Conservation (phyloP, 1,139 yeast genomes). For the Pichia sp. region DNA sequence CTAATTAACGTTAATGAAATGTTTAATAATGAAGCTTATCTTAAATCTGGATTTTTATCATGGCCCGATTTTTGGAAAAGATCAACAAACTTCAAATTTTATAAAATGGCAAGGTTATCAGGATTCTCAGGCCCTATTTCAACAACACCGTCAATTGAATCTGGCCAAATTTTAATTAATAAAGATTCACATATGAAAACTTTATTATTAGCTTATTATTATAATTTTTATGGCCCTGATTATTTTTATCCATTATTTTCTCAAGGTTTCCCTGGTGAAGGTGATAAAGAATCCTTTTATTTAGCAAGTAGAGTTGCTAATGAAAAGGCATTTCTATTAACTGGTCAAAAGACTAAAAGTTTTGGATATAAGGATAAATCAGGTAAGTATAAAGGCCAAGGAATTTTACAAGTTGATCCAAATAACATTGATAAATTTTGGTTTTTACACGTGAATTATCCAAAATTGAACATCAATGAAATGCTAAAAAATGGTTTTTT, state of each 20-base stretch:
- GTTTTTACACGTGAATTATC: constrained; percentile 28
- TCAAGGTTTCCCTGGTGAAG: constrained; percentile 31
- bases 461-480: constrained; percentile 22
- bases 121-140: constrained; percentile 19
- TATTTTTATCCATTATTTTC: constrained; percentile 28
- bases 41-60: constrained; percentile 35
- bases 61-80: constrained; percentile 78
- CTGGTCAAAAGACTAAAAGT: constrained; percentile 26
- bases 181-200: constrained; percentile 26
- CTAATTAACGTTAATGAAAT: constrained; percentile 45
- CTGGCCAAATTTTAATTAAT: constrained; percentile 28
- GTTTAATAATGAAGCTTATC: constrained; percentile 35
- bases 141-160: constrained; percentile 27
- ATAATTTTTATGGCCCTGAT: constrained; percentile 27
- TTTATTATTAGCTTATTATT: constrained; percentile 25
- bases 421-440: constrained; percentile 18
- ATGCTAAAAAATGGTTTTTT: constrained; percentile 17
- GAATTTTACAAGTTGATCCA: constrained; percentile 28
- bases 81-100: constrained; percentile 47
- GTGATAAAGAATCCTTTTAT: constrained; percentile 29
- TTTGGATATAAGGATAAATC: constrained; percentile 24
- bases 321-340: constrained; percentile 23
- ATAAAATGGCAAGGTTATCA: constrained; percentile 19
- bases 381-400: constrained; percentile 24
- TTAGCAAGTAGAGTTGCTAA: constrained; percentile 25